A percentile compares a stretch with the other conserved stretches of the same genome.
These are phyloP conservation scores for Friedmanniomyces simplex DNA, from an alignment of 495 filamentous ascomycete genomes.

Conservation along the genomic window DNA sequence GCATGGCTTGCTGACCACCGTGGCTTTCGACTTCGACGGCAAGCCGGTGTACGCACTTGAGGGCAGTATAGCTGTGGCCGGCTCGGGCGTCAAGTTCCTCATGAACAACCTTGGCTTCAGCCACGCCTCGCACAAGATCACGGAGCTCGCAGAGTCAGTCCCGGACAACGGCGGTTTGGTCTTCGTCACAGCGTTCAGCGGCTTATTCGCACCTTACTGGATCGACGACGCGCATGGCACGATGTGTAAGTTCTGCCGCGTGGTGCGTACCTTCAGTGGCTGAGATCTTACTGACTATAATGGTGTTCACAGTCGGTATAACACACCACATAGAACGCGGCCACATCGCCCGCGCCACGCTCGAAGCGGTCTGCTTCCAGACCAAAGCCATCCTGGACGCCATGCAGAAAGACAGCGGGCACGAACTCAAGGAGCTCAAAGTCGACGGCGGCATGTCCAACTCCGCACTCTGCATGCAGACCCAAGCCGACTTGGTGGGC, in stretches of 20 bases:
- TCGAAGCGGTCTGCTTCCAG: conserved; percentile 93
- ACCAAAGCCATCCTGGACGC: conserved; percentile 90
- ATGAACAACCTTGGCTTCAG: conserved; percentile 81
- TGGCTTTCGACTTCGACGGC: conserved; percentile 75
- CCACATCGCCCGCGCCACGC: conserved; percentile 86
- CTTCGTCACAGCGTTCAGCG: conserved; percentile 94
- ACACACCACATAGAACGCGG: conserved; percentile 83
- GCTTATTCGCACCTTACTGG: conserved; percentile 97
- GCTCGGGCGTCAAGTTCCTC: conserved; percentile 81
- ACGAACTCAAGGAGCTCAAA: conserved; percentile 63
- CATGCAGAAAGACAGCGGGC: conserved; percentile 83
- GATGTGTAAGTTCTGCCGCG: conserved; percentile 38
- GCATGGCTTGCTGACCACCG: conserved; percentile 78
- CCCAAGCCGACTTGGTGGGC: conserved; percentile 80
- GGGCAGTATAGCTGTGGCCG: conserved; percentile 85
- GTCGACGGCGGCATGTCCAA: conserved; percentile 95
- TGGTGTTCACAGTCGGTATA: conserved; percentile 50
- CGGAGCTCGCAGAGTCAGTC: conserved; percentile 68
- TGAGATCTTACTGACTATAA: background rate
- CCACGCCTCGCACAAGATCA: conserved; percentile 66
- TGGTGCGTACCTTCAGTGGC: background rate
- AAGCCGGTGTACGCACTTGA: conserved; percentile 84
- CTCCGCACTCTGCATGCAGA: conserved; percentile 91
- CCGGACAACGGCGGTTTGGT: conserved; percentile 84
- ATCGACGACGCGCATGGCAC: conserved; percentile 93